phyloP scores from a whole-genome alignment of 306 rosid genomes.

The Begonia loranthoides region DNA sequence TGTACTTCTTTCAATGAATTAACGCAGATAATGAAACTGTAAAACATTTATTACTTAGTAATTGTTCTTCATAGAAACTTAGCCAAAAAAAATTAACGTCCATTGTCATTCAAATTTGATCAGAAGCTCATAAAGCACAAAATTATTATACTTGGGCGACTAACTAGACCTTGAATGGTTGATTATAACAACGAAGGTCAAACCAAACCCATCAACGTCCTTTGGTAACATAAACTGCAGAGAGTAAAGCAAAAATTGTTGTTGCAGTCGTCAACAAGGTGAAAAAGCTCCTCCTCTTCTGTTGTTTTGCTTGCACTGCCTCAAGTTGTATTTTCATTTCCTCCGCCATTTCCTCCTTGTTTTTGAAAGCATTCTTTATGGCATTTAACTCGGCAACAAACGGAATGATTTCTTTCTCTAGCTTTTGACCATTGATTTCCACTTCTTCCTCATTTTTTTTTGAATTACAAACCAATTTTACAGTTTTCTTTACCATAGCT shows the following conservation, averaged over 20 bases:
- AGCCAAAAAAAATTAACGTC: no score
- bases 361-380: constrained; percentile 41
- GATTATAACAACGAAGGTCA: no score
- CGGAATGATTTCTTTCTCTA: constrained; percentile 28
- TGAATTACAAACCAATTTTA: constrained; percentile 19
- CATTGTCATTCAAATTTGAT: no score
- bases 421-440: constrained; percentile 16
- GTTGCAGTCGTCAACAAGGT: constrained; percentile 51
- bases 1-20: no score
- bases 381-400: constrained; percentile 43
- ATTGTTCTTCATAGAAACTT: no score
- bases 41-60: no score
- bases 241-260: constrained; percentile 45
- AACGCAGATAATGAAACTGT: no score
- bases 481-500: constrained; percentile 45
- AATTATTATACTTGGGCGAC: no score
- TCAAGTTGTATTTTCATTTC: constrained; percentile 42
- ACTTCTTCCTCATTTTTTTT: background rate
- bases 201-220: constrained; percentile 29
- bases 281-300: constrained; percentile 47
- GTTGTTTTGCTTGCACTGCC: constrained; percentile 20
- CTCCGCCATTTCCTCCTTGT: constrained; percentile 41
- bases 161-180: no score
- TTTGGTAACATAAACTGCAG: constrained; percentile 52
- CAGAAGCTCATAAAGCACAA: no score